Base-by-base conservation (phyloP, 2,329 filamentous ascomycete species). In the Fusarium domesticum region DNA sequence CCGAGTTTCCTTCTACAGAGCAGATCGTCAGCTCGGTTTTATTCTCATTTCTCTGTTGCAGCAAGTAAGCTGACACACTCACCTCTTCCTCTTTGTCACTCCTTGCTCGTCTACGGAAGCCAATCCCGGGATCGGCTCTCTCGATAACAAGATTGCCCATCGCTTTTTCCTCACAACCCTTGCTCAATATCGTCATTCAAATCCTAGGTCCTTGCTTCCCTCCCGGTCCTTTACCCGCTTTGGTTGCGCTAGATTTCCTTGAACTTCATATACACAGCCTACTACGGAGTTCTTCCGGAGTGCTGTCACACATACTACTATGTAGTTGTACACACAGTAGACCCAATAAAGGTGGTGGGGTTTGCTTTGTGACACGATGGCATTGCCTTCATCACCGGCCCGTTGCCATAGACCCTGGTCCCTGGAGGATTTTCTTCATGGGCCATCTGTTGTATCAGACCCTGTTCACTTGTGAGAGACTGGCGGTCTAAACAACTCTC, bases 371-470 rank as follows among this genome's bases (percentile, higher is more conserved):
- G 57, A 60, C 55, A 43, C 50, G 53, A 47, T 46, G 45, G 42
- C 36, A 53, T 47, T 31, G 47, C 31, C 44, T 53, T 51, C 43
- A 54, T 47, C 42, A 41, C 49, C 50, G 42, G 39, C 42, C 43
- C 39, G 20, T 47, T 36, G 30, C 41, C 47, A 39, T 53, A 47
- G 46, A 59, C 52, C 54, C 45, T 42, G 52, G 43, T 53, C 54
- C 56, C 49, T 42, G 39, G 45, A 45, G 38, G 34, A 39, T 53
- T 48, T 42, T 23, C 43, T 35, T 50, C 47, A 49, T 60, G 57
- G 59, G 57, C 55, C 57, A 42, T 53, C 39, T 58, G 46, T 43
- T 53, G 56, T 56, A 50, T 59, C 57, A 60, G 57, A 60, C 57
- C 53, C 57, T 60, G 57, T 59, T 28, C 14, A 12, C 23, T 28